Evolutionary conservation across 2,329 filamentous ascomycete species (phyloP), one percentile per base, ranked within the genome.

Genomic region (Apiospora koreana): DNA sequence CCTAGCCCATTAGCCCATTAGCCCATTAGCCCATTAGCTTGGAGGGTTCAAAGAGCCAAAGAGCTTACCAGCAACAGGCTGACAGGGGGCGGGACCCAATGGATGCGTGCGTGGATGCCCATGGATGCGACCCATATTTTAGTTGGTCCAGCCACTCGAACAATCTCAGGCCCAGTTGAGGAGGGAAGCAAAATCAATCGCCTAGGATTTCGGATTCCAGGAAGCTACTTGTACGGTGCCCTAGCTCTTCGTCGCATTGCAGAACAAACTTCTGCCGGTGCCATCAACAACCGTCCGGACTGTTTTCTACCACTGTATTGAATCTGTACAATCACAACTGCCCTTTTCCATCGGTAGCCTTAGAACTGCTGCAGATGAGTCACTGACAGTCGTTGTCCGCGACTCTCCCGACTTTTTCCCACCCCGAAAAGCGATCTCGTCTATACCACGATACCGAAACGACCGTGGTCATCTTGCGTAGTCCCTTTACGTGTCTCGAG

Each of bases 161-260:
- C 54, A 58, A 58, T 58, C 16, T 45, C 42, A 45, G 38, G 9
- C 38, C 14, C 38, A 5, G 9, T 31, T 6, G n/a, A n/a, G n/a
- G 16, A 62, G 54, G 54, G 18, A 62, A 62, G 54, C 31, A 62
- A 38, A 62, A 38, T 62, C 54, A 38, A 35, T 62, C 54, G 16
- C 50, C 28, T 21, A 18, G 14, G 14, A n/a, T n/a, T 46, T 28
- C 12, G n/a, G 10, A 54, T 9, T 2, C 9, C 14, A 41, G 38
- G 9, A 41, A 41, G 38, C 38, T 41, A 41, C 38, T 12, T n/a
- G n/a, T n/a, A n/a, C n/a, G n/a, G 38, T 35, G 31, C 18, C 50
- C 28, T 58, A 62, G 54, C 54, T 62, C 31, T 62, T 62, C 54
- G 54, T 62, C 54, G 54, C 54, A 62, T 62, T 18, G 54, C 54